Evolutionary conservation across 1,139 yeast species (phyloP), one percentile per base, ranked within the genome.

Genomic region (Petasospora fabianii): DNA sequence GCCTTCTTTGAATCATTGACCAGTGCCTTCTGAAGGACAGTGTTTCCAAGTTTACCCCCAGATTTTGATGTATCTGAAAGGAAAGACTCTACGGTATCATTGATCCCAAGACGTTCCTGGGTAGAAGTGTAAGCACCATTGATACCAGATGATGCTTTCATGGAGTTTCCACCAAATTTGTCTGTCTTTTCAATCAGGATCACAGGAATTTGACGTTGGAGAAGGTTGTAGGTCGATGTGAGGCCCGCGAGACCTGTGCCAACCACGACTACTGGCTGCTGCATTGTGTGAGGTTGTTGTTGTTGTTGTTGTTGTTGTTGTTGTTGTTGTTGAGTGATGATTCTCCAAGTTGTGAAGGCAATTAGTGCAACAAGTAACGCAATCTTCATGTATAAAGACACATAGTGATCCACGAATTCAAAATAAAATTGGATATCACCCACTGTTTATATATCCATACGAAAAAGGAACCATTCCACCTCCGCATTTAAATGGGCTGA

Each of bases 161-260:
- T 80, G 28, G 90, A 80, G 55, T 84, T 84, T 5, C 95, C 95
- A 41, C 90, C 85, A 30, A 82, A 65, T 49, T 75, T 75, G 12
- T 77, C 71, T 38, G 75, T 77, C 52, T 82, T 82, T 47, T 83
- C 90, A 16, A 83, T 53, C 14, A 83, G 54, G 0, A 81, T 60
- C 13, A 82, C 77, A 63, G 54, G 83, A 66, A 37, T 80, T 75
- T 58, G 54, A 36, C 78, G 66, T 41, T 71, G 64, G 40, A 79
- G 69, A 14, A 82, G 71, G 51, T 80, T 82, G 55, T 79, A 84
- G 1, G 87, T 83, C 3, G 90, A 80, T n/a, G 84, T 71, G 22
- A 84, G 65, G 1, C 95, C 95, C 4, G 95, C 87, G 34, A 84
- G 66, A 0, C 95, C 95, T 3, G 90, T 83, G 2, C 95, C 95